Base-by-base conservation (phyloP, 441 rosid genomes). In the Codiaeum variegatum region DNA sequence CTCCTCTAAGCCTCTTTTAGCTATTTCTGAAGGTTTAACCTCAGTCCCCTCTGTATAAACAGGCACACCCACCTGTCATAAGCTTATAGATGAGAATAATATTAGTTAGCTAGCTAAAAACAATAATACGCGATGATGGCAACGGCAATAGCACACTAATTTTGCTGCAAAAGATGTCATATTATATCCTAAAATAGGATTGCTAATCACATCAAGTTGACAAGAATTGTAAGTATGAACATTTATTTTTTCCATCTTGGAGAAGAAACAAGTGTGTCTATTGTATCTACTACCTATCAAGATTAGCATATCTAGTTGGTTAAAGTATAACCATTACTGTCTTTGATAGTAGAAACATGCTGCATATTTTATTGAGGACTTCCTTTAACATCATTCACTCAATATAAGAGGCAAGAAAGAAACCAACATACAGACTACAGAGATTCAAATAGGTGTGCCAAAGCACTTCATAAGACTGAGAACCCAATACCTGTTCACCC, bases 31-130 rank as follows among this genome's bases (percentile, higher is more conserved):
- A 75, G 97, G 98, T 79, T 87, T 95, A 72, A 87, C 88, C 42
- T 90, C 95, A 58, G 95, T 91, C 60, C 98, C 99, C 21, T 88
- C 96, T 28, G 89, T 76, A 82, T 93, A 95, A 76, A 95, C 98
- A 64, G 96, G 94, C 67, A 93, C 94, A 66, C 85, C 88, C 49
- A 93, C 98, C 98, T 95, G 95, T 77, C 75, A 85, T 65, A 84
- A 75, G 84, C 81, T 55, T 76, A 67, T 78, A 75, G 70, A 74
- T 81, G 76, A 70, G 76, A 82, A 75, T 63, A 55, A 23, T 73
- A 47, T 52, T 15, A 29, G 32, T 60, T 70, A 66, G 2, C 6
- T 66, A 44, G 38, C n/a, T 36, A 66, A 47, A 19, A 42, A 21
- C 0, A 34, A 26, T 21, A 3, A 55, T 3, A 59, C 2, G 9